Evolutionary conservation across 306 rosid genomes (phyloP).

Genomic region (Trifolium repens): DNA sequence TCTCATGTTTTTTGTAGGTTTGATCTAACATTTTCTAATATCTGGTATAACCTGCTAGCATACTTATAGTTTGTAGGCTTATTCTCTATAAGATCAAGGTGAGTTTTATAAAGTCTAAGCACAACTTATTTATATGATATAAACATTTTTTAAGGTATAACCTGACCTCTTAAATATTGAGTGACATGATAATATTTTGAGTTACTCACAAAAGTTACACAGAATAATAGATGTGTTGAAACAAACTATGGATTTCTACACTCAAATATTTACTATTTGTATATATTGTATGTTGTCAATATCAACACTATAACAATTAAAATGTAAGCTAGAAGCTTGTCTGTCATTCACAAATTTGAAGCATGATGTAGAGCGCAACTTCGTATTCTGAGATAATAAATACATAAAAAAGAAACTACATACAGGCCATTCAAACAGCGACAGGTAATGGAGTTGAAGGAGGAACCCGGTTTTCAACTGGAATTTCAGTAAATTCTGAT

Average conservation of each 20-base stretch:
- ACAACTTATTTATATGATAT: too few species aligned
- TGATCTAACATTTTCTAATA: too few species aligned
- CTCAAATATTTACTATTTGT: constrained; percentile 33
- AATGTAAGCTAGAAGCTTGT: constrained; percentile 33
- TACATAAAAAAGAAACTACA: constrained; percentile 44
- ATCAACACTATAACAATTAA: constrained; percentile 37
- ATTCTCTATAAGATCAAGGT: too few species aligned
- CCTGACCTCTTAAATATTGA: too few species aligned
- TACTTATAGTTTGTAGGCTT: too few species aligned
- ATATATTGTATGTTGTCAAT: constrained; percentile 41
- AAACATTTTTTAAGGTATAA: too few species aligned
- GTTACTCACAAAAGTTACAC: not conserved
- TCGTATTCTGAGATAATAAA: constrained; percentile 36
- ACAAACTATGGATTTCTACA: constrained; percentile 31
- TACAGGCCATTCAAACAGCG: constrained; percentile 55
- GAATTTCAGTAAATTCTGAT: constrained; percentile 81
- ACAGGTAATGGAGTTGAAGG: constrained; percentile 65
- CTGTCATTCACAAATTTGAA: constrained; percentile 45
- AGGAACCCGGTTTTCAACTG: constrained; percentile 74
- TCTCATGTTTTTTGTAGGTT: too few species aligned
- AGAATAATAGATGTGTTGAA: constrained; percentile 5
- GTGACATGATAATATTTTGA: too few species aligned
- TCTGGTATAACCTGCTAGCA: too few species aligned
- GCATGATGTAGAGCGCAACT: constrained; percentile 33
- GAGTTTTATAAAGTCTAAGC: too few species aligned